Percentiles rank a stretch among this genome's conserved stretches.
Evolutionary conservation across 2,329 filamentous ascomycete species (phyloP).

Genomic region (Claviceps purpurea): DNA sequence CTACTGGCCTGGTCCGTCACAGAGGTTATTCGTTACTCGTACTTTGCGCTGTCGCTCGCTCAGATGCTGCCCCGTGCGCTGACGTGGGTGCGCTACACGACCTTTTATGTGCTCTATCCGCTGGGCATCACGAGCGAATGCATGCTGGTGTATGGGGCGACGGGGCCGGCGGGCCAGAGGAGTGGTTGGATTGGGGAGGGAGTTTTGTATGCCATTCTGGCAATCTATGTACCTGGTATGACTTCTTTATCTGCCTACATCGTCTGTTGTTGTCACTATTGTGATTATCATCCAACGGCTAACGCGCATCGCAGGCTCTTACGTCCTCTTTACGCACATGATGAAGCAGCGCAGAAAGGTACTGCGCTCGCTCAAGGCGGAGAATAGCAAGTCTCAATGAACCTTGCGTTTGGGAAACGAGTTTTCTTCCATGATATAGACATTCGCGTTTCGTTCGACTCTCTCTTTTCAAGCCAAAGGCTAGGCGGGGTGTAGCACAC

Average conservation of each 20-base stretch:
- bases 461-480: too few species aligned
- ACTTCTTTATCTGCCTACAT: constrained; percentile 8
- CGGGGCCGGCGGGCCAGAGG: constrained; percentile 39
- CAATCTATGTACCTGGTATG: constrained; percentile 69
- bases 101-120: constrained; percentile 86
- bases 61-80: constrained; percentile 50
- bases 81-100: constrained; percentile 79
- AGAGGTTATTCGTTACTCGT: constrained; percentile 86
- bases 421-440: too few species aligned
- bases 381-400: constrained; percentile 30
- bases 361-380: constrained; percentile 45
- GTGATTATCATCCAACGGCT: background rate
- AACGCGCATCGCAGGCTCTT: constrained; percentile 39
- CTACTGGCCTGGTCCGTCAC: constrained; percentile 79
- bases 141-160: constrained; percentile 60
- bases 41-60: constrained; percentile 65
- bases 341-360: constrained; percentile 78
- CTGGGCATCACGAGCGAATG: constrained; percentile 83
- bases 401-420: too few species aligned
- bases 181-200: constrained; percentile 34
- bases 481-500: too few species aligned
- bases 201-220: constrained; percentile 50
- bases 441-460: too few species aligned
- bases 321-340: constrained; percentile 89
- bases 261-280: too few species aligned